Base-by-base conservation (phyloP, 148 eudicot species). In the Cornus controversa region DNA sequence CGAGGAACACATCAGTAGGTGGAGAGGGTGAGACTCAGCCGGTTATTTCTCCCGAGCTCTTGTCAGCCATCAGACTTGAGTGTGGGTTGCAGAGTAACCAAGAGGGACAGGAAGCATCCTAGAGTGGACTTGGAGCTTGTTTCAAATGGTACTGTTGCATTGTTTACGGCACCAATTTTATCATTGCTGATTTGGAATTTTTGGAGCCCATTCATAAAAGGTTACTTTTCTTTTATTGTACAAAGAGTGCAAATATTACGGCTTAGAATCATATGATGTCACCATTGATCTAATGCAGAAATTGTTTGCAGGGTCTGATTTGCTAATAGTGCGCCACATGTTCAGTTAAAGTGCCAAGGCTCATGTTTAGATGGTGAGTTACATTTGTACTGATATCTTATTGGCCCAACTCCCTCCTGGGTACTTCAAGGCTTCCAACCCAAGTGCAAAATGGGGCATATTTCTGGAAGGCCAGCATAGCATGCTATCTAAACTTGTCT, bases 41-140 rank as follows among this genome's bases (percentile, higher is more conserved):
- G 47, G 76, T 76, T 23, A 80, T 92, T 40, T 91, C 97, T 80
- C 92, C 90, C 1, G 98, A 91, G 87, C 89, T 96, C 60, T 57
- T 93, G 71, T 90, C 89, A 75, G 99, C 99, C 22, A 93, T 96
- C 85, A 89, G 89, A 85, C 81, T 89, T 71, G 99, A 93, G 84
- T 92, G 98, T 82, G 98, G 97, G 31, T 85, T 93, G 87, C 85
- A 82, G 25, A 71, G 66, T 65, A 65, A 65, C 62, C 80, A 65
- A 79, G 63, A 66, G 25, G 71, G 77, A 70, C 73, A 62, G 24
- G 20, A 37, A 20, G 58, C 29, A 37, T n/a, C 22, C 7, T 37
- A 72, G 57, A 31, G 4, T 63, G 47, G 25, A 53, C 8, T 24
- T n/a, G 15, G 45, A 66, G 47, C 11, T 53, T 58, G 5, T 60